Base-by-base conservation (phyloP, 2,329 filamentous ascomycete species). In the Teratosphaeria nubilosa region DNA sequence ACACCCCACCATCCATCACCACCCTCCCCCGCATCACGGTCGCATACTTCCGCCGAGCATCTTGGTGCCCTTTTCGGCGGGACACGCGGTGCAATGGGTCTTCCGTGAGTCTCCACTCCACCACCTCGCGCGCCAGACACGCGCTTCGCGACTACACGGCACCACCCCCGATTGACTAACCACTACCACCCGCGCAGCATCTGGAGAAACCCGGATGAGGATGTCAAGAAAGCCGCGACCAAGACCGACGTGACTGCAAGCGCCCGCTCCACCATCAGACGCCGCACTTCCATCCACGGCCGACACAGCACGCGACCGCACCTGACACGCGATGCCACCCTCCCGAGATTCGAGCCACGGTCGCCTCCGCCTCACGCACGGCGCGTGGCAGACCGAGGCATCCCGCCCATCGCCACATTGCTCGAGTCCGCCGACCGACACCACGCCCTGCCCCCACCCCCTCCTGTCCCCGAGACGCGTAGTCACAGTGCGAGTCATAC, bases 201-300 rank as follows among this genome's bases (percentile, higher is more conserved):
- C 72, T 85, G 77, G 75, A 77, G 76, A 69, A 78, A 80, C 67
- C 80, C 80, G 48, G 74, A 77, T 53, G 72, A 76, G 60, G 75
- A 76, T 41, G 61, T 61, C 59, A 73, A 75, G 45, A 62, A 59
- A 58, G 69, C 71, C 25, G 69, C 74, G 56, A 68, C 74, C 62
- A 83, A 82, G 69, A 70, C 69, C 62, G 82, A 85, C 66, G 70
- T 76, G 41, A 77, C 78, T 58, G 80, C 80, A 53, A 69, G 75
- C 58, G 73, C 77, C 57, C 80, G 82, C 67, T 84, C 81, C 45
- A 72, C 80, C 50, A 85, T 86, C 66, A 80, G 83, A 60, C 80
- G 83, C 59, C 66, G 67, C 54, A 61, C 68, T 45, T 67, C 65
- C 6, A 60, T 69, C 6, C 68, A 70, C 51, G 68, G 65, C 59